phyloP scores from a whole-genome alignment of 129 eudicot species.

The Arctium minus region DNA sequence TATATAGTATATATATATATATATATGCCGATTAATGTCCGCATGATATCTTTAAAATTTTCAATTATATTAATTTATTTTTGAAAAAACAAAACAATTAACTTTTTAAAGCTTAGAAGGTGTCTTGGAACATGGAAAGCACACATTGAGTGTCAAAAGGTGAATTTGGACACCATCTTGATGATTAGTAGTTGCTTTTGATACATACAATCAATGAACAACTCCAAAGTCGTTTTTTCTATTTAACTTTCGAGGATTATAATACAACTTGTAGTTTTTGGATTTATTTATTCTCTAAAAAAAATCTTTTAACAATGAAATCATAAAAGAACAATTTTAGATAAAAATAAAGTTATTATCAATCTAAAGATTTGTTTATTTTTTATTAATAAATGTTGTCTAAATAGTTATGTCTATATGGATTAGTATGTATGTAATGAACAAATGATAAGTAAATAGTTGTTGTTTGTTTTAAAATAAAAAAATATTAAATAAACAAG shows the following conservation, averaged over 20 bases:
- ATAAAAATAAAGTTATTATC: background rate
- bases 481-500: background rate
- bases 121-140: constrained; percentile 22
- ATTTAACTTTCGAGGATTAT: background rate
- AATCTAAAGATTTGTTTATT: background rate
- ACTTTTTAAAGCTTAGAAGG: background rate
- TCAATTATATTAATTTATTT: too few relatives aligned
- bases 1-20: too few relatives aligned
- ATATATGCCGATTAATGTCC: too few relatives aligned
- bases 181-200: constrained; percentile 25
- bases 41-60: too few relatives aligned
- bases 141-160: constrained; percentile 25
- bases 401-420: background rate
- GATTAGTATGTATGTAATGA: background rate
- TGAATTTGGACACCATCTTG: constrained; percentile 22
- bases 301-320: background rate
- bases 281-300: background rate
- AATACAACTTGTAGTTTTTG: background rate
- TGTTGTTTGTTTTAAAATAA: too few relatives aligned
- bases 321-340: background rate
- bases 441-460: too few relatives aligned
- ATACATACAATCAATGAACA: constrained; percentile 23
- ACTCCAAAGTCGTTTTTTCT: constrained; percentile 17
- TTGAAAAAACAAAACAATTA: background rate
- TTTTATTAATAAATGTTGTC: background rate